A percentile compares a stretch with the other conserved stretches of the same genome.
Evolutionary conservation across 306 rosid species (phyloP).

Genomic region (Vigna trinervia): DNA sequence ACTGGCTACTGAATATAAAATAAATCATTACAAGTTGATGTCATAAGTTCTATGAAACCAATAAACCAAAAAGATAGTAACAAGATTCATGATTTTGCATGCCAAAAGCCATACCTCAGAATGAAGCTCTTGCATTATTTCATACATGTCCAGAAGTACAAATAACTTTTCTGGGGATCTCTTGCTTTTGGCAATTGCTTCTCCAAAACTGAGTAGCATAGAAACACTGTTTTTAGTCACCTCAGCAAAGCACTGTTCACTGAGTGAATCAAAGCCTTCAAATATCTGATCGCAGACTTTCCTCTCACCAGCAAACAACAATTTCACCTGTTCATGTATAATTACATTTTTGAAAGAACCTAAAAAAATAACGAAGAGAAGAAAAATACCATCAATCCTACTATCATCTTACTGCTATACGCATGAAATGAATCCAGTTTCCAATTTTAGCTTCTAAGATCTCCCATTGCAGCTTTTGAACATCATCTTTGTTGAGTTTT

Average conservation of each 20-base stretch:
- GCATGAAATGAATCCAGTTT: slow-evolving; percentile 99
- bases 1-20: slow-evolving; percentile 11
- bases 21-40: slow-evolving; percentile 10
- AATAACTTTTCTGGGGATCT: slow-evolving; percentile 96
- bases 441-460: slow-evolving; percentile 98
- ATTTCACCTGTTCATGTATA: slow-evolving; percentile 74
- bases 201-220: slow-evolving; percentile 91
- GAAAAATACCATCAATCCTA: slow-evolving; percentile 28
- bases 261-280: slow-evolving; percentile 82
- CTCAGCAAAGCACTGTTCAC: slow-evolving; percentile 92
- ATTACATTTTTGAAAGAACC: slow-evolving; percentile 28
- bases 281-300: slow-evolving; percentile 90
- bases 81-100: slow-evolving; percentile 15
- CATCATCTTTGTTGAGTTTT: slow-evolving; percentile 95
- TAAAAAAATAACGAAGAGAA: background rate
- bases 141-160: slow-evolving; percentile 97
- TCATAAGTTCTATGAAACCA: slow-evolving; percentile 25
- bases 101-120: slow-evolving; percentile 70
- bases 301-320: slow-evolving; percentile 94
- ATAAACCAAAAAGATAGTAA: slow-evolving; percentile 4
- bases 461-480: slow-evolving; percentile 97
- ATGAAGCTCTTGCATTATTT: slow-evolving; percentile 97
- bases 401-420: slow-evolving; percentile 81
- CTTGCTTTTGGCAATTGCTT: slow-evolving; percentile 96
- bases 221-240: slow-evolving; percentile 90